phyloP scores from a whole-genome alignment of 805 yeast species.

The Lachancea meyersii region DNA sequence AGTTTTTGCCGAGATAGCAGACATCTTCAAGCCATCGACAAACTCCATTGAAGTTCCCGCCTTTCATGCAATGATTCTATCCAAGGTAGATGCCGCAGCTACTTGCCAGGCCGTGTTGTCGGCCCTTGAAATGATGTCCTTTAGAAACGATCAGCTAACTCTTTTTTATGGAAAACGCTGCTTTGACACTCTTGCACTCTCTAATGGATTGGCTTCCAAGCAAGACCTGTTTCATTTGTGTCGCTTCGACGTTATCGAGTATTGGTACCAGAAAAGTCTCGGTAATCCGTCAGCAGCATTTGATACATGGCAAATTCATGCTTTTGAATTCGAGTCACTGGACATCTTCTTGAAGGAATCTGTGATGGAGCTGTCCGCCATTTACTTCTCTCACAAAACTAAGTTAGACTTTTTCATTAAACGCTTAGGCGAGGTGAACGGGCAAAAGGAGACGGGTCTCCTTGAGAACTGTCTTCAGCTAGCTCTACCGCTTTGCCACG shows the following conservation, averaged over 20 bases:
- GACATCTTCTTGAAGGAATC: constrained; percentile 14
- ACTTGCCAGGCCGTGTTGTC: constrained; percentile 20
- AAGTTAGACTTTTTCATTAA: constrained; percentile 10
- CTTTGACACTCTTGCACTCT: neutral
- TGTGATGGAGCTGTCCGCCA: constrained; percentile 17
- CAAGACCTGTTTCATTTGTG: constrained; percentile 20
- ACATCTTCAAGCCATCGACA: constrained; percentile 20
- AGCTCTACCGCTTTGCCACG: constrained; percentile 18
- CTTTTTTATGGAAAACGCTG: constrained; percentile 13
- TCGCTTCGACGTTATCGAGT: constrained; percentile 19
- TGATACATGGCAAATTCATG: constrained; percentile 15
- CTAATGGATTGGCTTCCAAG: constrained; percentile 1
- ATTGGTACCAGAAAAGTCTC: constrained; percentile 14
- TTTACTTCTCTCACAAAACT: constrained; percentile 16
- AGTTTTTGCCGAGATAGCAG: constrained; percentile 26
- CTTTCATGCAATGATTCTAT: constrained; percentile 19
- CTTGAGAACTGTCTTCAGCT: constrained; percentile 14
- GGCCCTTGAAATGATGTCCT: constrained; percentile 14
- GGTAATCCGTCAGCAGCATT: neutral
- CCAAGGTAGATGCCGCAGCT: constrained; percentile 16
- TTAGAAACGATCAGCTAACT: constrained; percentile 14
- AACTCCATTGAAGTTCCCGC: constrained; percentile 27
- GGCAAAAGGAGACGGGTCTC: constrained; percentile 11
- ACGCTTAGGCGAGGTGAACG: constrained; percentile 6
- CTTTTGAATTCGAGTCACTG: constrained; percentile 19